Evolutionary conservation across 495 filamentous ascomycete genomes (phyloP), one percentile per base, ranked within the genome.

Genomic region (Trichoderma reesei): DNA sequence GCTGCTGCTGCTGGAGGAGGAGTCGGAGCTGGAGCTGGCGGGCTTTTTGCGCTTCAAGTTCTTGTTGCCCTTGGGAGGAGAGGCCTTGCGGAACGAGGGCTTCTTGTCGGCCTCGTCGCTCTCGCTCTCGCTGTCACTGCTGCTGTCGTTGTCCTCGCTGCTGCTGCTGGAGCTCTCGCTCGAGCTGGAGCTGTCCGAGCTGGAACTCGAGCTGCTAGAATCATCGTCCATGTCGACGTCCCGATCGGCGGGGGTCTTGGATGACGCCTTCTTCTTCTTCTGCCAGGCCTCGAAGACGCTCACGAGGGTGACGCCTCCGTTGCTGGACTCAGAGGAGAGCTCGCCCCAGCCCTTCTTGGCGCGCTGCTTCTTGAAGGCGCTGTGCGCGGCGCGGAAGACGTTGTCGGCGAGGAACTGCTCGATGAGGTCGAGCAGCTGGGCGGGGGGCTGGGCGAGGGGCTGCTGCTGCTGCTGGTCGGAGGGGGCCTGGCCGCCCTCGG

Each of bases 1-100:
- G n/a, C n/a, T n/a, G n/a, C n/a, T n/a, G n/a, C n/a, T n/a, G n/a
- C n/a, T n/a, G n/a, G n/a, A n/a, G n/a, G n/a, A n/a, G n/a, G 83
- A 83, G 42, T 68, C 67, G 6, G 73, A 82, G 39, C 67, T 72
- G 44, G 75, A 80, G 39, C 76, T 80, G 39, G 38, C 82, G 39
- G 77, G 76, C 31, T 85, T 85, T 76, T 90, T 90, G 66, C 88
- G 85, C 76, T 90, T 90, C 65, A 82, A 62, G 5, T 68, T 69
- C 38, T 83, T 83, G 31, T 67, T 68, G 5, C 68, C 66, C 41
- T 42, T 63, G 54, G 54, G 20, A 13, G 66, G 36, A 16, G 56
- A 65, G 26, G 66, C 26, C 26, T 68, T 48, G 59, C 65, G 65
- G 44, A 75, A 70, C 37, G 78, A 71, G 13, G 77, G 48, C 65